Evolutionary conservation across 2,329 filamentous ascomycete species (phyloP), one percentile per base, ranked within the genome.

Genomic region (Claviceps monticola): DNA sequence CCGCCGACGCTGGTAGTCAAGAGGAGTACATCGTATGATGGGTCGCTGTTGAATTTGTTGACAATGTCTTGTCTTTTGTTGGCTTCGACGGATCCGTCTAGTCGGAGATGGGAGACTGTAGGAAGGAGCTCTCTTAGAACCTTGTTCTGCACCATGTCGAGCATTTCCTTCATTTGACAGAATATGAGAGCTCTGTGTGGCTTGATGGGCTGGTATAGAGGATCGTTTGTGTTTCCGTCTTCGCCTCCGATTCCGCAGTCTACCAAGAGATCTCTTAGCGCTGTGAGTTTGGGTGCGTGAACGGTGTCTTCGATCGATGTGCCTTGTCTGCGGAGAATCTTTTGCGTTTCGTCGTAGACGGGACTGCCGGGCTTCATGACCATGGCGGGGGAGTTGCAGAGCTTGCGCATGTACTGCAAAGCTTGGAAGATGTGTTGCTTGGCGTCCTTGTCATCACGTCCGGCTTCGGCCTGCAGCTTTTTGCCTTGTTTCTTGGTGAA

Each of bases 131-230:
- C 85, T 66, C 88, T 88, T 41, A 98, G 72, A 1, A 98, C 93
- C 53, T 91, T 90, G 60, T 86, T 88, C 64, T 97, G 90, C 2
- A 98, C 94, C 80, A 98, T 97, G 67, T 98, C 93, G 23, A 98
- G 77, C 94, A 98, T 98, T 67, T 98, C 93, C 70, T 98, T 98
- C 88, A 98, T 96, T 66, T 98, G 93, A 62, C 93, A 98, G 75
- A 98, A 98, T 58, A 98, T 86, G 29, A 98, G 79, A 0, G 93
- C 94, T 45, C 93, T 87, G 65, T 98, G 93, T 34, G 91, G 93
- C 55, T 93, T 95, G 65, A 98, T 94, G 42, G 90, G 94, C 66
- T 88, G 78, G 61, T 82, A 82, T 16, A 82, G 70, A 2, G 78
- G 78, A 54, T 82, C 78, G 50, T 72, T 78, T 1, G 71, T 68